Percentiles rank a stretch among this genome's conserved stretches.
Conservation (phyloP, 306 rosid species). For the Glycine soja region DNA sequence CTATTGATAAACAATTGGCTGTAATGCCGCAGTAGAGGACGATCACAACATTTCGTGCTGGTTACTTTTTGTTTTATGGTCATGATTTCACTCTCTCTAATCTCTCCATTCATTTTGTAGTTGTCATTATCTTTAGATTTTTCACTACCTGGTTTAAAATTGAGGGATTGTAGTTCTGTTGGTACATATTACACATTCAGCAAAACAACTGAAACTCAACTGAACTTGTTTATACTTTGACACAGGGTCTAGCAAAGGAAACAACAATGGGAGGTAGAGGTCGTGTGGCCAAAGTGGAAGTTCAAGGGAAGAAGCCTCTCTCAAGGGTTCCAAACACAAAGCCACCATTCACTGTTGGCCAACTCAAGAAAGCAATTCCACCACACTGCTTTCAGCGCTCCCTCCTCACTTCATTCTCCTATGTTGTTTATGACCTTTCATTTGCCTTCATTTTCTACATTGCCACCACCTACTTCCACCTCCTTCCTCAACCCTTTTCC, state of each 20-base stretch:
- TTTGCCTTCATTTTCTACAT: constrained; percentile 42
- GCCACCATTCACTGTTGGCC: constrained; percentile 72
- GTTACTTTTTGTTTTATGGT: constrained; percentile 9
- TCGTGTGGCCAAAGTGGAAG: constrained; percentile 14
- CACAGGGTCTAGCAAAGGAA: constrained; percentile 21
- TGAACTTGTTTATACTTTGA: constrained; percentile 25
- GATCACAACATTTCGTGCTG: constrained; percentile 21
- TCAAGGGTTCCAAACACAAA: constrained; percentile 60
- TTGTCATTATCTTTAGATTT: constrained; percentile 18
- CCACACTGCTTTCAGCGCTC: constrained; percentile 77
- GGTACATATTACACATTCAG: neutral
- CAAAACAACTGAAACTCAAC: constrained; percentile 27
- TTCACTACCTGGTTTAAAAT: neutral
- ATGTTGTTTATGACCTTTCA: constrained; percentile 57
- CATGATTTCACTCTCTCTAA: neutral
- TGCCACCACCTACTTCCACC: constrained; percentile 58
- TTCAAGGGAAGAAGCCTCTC: constrained; percentile 18
- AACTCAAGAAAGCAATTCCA: constrained; percentile 76
- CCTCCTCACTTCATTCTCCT: constrained; percentile 63
- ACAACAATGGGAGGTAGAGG: constrained; percentile 53
- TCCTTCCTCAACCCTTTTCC: constrained; percentile 58
- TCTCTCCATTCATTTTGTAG: constrained; percentile 24
- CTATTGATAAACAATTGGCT: constrained; percentile 19
- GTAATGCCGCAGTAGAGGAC: constrained; percentile 18
- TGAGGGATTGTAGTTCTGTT: constrained; percentile 5